A percentile compares a stretch with the other conserved stretches of the same genome.
Evolutionary conservation across 1,284 basidiomycete genomes (phyloP).

Genomic region (Crucibulum parvulum): DNA sequence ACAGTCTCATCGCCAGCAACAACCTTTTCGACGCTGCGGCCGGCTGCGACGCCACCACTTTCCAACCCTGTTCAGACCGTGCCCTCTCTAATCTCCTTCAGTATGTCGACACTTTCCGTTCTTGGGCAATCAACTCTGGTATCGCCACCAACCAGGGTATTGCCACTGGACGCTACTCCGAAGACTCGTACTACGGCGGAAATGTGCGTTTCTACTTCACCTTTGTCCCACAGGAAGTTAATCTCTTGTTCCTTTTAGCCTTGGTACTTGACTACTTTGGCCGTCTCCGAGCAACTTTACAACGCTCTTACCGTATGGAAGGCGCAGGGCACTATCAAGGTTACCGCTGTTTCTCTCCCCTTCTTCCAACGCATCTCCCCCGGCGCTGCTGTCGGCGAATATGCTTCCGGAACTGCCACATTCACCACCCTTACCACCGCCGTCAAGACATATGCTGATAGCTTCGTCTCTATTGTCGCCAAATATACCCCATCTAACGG

Average conservation of each 20-base stretch:
- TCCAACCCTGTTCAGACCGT: conserved; percentile 63
- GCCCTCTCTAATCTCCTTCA: conserved; percentile 50
- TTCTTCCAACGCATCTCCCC: conserved; percentile 65
- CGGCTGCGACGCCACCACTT: conserved; percentile 54
- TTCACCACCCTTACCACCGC: conserved; percentile 54
- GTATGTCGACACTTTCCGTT: conserved; percentile 56
- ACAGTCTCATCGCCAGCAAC: conserved; percentile 61
- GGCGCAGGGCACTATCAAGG: conserved; percentile 49
- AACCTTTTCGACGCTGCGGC: conserved; percentile 53
- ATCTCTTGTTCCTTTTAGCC: too few relatives aligned
- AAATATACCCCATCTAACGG: conserved; percentile 64
- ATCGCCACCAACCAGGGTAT: conserved; percentile 43
- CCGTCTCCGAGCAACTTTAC: conserved; percentile 74
- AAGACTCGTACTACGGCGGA: conserved; percentile 56
- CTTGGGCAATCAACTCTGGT: conserved; percentile 51
- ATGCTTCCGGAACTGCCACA: conserved; percentile 48
- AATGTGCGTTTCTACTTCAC: conserved; percentile 40
- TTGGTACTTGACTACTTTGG: conserved; percentile 69
- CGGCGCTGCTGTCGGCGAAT: conserved; percentile 52
- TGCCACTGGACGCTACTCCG: conserved; percentile 57
- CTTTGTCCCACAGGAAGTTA: too few relatives aligned
- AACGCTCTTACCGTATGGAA: conserved; percentile 69
- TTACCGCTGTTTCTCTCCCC: conserved; percentile 63
- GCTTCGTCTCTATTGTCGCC: conserved; percentile 58
- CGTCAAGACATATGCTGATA: conserved; percentile 62